Base-by-base conservation (phyloP, 1,284 basidiomycete genomes). In the Rhizoctonia solani region DNA sequence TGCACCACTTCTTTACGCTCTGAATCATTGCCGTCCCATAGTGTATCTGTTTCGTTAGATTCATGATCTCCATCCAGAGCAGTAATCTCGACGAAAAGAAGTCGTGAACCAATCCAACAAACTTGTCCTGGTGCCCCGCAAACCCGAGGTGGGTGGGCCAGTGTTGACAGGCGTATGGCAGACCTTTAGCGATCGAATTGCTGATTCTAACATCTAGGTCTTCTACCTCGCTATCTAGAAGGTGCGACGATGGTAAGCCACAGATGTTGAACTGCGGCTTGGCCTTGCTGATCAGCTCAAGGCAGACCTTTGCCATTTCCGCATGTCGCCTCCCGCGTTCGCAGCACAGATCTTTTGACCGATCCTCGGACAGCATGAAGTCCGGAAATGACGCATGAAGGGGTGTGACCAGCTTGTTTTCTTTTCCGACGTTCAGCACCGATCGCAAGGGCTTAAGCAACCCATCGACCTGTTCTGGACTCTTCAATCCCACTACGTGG, bases 61-160 rank as follows among this genome's bases (percentile, higher is more conserved):
- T 61, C 30, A 61, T 49, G 14, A 50, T 46, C 29, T 61, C 58
- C 47, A 61, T 47, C 58, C 58, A 61, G 27, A 61, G 32, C 30
- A 61, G 32, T 14, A 61, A 14, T 6, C 32, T 42, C 3, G 5
- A 2, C 1, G 0, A 25, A 13, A 61, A 29, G 37, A 50, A 50
- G 0, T 61, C 30, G 6, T 25, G n/a, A 5, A 61, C 19, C n/a
- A 5, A 8, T n/a, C 23, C 30, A 21, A 21, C 14, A 16, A 61
- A 6, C 3, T 14, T 19, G 58, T 27, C 13, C 16, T 14, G 19
- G 16, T 42, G 13, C 4, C 16, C 25, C 23, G 4, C 16, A 5
- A 16, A 25, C 8, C n/a, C 13, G 2, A 50, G 4, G 34, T 50
- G 46, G 19, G 25, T 34, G 3, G 29, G 25, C 59, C 59, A 63